phyloP scores from a whole-genome alignment of 441 rosid genomes.

The Eruca vesicaria region DNA sequence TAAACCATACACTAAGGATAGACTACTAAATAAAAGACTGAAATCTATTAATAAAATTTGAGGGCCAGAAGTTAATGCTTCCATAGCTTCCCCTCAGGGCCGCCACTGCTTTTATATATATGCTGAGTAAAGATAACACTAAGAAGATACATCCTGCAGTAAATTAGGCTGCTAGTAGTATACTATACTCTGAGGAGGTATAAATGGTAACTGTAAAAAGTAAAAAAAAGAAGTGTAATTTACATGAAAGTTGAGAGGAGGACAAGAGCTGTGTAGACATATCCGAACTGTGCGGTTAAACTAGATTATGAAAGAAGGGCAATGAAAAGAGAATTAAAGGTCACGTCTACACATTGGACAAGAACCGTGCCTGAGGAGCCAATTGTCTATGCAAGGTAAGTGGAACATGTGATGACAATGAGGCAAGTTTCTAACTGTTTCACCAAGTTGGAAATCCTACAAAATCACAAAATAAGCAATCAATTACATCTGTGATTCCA shows the following conservation, averaged over 20 bases:
- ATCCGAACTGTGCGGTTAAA: not conserved
- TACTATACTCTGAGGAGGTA: not conserved
- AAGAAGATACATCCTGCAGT: not conserved
- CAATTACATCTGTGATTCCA: not conserved
- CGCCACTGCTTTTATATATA: too few species aligned
- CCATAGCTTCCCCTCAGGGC: too few species aligned
- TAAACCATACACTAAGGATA: too few species aligned
- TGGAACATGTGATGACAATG: conserved; percentile 96
- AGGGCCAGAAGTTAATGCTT: too few species aligned
- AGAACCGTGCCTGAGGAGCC: conserved; percentile 89
- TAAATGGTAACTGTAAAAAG: not conserved
- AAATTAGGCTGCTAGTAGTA: too few species aligned
- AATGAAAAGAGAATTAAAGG: conserved; percentile 36
- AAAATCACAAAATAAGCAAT: conserved; percentile 3
- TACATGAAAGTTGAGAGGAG: conserved; percentile 15
- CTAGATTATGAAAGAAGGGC: not conserved
- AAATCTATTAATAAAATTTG: too few species aligned
- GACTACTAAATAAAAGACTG: too few species aligned
- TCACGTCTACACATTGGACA: conserved; percentile 94
- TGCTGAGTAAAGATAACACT: conserved; percentile 1
- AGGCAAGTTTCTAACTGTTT: conserved; percentile 83
- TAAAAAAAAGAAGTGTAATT: not conserved
- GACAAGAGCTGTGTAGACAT: not conserved
- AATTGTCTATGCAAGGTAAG: conserved; percentile 88
- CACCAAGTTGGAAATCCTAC: conserved; percentile 92